Evolutionary conservation across 192 early-diverging fungal genomes (phyloP).

Genomic region (Chytriomyces confervae): DNA sequence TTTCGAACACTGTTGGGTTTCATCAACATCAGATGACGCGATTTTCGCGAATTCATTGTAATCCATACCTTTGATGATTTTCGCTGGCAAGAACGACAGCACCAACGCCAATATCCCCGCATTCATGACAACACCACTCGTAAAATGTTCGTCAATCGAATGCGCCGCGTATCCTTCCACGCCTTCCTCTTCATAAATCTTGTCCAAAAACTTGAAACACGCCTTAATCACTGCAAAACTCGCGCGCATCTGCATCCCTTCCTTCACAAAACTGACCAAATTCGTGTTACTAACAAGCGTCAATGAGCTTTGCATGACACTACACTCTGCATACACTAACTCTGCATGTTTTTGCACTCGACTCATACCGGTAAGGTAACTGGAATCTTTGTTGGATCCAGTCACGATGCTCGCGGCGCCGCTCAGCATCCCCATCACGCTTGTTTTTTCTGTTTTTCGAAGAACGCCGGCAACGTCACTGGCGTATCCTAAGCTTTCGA

Average conservation of each 20-base stretch:
- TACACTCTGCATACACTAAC: conserved; percentile 80
- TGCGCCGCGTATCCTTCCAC: conserved; percentile 43
- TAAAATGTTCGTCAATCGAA: conserved; percentile 78
- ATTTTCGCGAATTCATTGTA: no score
- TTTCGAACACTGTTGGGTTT: conserved; percentile 65
- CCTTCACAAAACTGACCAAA: conserved; percentile 73
- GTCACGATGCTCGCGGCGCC: conserved; percentile 48
- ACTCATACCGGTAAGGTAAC: conserved; percentile 59
- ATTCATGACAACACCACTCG: conserved; percentile 78
- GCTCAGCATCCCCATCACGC: conserved; percentile 54
- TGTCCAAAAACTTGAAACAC: conserved; percentile 43
- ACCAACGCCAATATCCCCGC: conserved; percentile 81
- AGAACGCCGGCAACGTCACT: conserved; percentile 65
- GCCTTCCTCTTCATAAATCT: conserved; percentile 48
- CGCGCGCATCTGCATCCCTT: conserved; percentile 76
- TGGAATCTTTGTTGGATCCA: conserved; percentile 39
- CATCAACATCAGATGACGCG: no score
- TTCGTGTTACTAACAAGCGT: conserved; percentile 78
- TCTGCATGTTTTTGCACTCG: conserved; percentile 74
- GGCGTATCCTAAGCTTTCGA: conserved; percentile 65
- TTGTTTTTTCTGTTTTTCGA: conserved; percentile 59
- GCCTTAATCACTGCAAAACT: conserved; percentile 69
- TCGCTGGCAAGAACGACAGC: conserved; percentile 75
- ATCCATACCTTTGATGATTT: conserved; percentile 40
- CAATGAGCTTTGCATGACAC: conserved; percentile 74